phyloP scores from a whole-genome alignment of 1,284 basidiomycete genomes.

The Pholiota adiposa region DNA sequence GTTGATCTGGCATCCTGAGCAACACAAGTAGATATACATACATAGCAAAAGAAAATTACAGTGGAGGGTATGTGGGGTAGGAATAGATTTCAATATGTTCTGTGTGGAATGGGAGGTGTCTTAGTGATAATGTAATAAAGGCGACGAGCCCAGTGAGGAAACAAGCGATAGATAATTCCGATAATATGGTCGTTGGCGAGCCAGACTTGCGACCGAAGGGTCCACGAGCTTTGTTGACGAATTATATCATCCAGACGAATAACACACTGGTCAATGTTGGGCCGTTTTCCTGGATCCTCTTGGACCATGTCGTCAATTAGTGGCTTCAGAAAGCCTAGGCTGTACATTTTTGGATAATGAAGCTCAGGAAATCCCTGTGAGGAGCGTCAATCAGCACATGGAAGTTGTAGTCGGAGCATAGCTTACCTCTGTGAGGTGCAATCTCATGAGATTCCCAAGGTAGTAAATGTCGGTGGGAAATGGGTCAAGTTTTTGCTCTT shows the following conservation, averaged over 20 bases:
- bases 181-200: neutral
- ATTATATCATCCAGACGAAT: neutral
- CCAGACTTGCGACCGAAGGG: neutral
- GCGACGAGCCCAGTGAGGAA: neutral
- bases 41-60: too few species aligned
- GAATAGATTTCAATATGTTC: too few species aligned
- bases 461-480: constrained; percentile 43
- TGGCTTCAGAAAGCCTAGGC: constrained; percentile 35
- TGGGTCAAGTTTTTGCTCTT: constrained; percentile 27
- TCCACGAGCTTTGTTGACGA: neutral
- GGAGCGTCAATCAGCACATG: too few species aligned
- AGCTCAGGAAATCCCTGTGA: too few species aligned
- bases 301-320: constrained; percentile 36
- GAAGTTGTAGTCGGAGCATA: too few species aligned
- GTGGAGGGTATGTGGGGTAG: too few species aligned
- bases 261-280: constrained; percentile 31
- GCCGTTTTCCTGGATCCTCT: constrained; percentile 34
- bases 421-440: constrained; percentile 28
- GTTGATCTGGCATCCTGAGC: too few species aligned
- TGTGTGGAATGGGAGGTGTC: neutral
- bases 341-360: too few species aligned
- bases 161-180: neutral
- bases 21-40: too few species aligned
- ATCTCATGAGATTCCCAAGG: constrained; percentile 35
- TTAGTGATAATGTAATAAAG: neutral